Conservation (phyloP, 176 grass and related monocot species). For the Saccharum officinarum region DNA sequence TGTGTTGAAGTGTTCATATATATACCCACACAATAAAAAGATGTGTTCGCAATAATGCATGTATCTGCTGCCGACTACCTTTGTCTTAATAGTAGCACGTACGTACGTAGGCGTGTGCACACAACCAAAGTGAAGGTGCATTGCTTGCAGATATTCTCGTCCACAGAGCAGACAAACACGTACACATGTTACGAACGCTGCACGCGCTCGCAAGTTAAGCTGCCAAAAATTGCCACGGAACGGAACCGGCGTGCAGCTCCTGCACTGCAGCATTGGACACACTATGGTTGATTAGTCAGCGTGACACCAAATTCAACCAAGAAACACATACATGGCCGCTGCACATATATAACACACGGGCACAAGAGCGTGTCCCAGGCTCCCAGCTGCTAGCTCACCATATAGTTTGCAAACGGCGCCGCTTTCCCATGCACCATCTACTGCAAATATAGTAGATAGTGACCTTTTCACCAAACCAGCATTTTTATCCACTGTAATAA, state of each 20-base stretch:
- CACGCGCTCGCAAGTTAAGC: background rate
- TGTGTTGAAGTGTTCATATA: too few relatives aligned
- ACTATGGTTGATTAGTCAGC: too few relatives aligned
- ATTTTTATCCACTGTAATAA: background rate
- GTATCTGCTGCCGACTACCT: too few relatives aligned
- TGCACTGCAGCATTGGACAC: background rate
- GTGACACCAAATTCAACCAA: background rate
- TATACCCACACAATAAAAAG: too few relatives aligned
- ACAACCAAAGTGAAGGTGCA: too few relatives aligned
- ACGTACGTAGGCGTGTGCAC: too few relatives aligned
- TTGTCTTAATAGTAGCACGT: too few relatives aligned
- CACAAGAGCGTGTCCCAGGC: conserved; percentile 7
- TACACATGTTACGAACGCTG: too few relatives aligned
- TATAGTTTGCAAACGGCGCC: background rate
- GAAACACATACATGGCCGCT: background rate
- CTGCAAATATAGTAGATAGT: background rate
- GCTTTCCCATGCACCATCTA: conserved; percentile 30
- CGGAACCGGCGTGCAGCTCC: background rate
- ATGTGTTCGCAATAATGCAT: too few relatives aligned
- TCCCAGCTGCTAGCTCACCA: background rate
- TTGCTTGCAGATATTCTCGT: too few relatives aligned
- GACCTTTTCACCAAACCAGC: background rate
- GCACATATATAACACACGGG: background rate
- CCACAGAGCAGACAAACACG: too few relatives aligned
- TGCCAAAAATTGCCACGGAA: background rate